Base-by-base conservation (phyloP, 768 basidiomycete genomes). In the Kwoniella shandongensis region DNA sequence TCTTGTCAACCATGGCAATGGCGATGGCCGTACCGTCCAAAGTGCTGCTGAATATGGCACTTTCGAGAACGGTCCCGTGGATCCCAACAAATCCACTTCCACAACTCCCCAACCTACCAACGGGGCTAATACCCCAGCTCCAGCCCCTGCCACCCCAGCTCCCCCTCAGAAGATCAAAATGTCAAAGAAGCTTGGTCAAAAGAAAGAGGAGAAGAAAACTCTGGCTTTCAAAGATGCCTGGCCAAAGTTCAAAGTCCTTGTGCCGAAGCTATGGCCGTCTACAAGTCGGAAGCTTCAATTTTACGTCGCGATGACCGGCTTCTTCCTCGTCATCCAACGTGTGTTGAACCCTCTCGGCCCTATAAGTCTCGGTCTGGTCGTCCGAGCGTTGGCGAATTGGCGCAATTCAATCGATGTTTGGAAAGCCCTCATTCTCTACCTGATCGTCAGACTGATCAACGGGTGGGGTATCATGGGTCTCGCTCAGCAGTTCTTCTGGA, bases 251-350 rank as follows among this genome's bases (percentile, higher is more conserved):
- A 78, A 79, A 45, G 83, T 83, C 44, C 80, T 94, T 39, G 76
- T 81, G 13, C 91, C 91, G 1, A 88, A 88, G 77, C 83, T 94
- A 8, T 94, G 91, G 90, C 91, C 91, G 4, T 81, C 81, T 30
- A 87, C 84, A 61, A 83, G 79, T 59, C 70, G 73, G 29, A 81
- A 80, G 55, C 80, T 94, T 3, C 90, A 92, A 74, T 68, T 86
- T 39, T 77, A 88, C 52, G 88, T 87, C 4, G 82, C 81, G 8
- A 50, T 88, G 6, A 91, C 91, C 72, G 79, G 89, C 35, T 22
- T 85, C 29, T 79, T 93, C 53, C 79, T 97, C 39, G 63, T 88
- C 23, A 58, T 89, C 36, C 87, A 86, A 29, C 88, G 93, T 27
- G 76, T 86, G n/a, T 82, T 93, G 58, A 91, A 88, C 66, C 76